These are phyloP conservation scores for Sclerotinia nivalis DNA, from an alignment of 2,329 filamentous ascomycete species.

Conservation along the genomic window DNA sequence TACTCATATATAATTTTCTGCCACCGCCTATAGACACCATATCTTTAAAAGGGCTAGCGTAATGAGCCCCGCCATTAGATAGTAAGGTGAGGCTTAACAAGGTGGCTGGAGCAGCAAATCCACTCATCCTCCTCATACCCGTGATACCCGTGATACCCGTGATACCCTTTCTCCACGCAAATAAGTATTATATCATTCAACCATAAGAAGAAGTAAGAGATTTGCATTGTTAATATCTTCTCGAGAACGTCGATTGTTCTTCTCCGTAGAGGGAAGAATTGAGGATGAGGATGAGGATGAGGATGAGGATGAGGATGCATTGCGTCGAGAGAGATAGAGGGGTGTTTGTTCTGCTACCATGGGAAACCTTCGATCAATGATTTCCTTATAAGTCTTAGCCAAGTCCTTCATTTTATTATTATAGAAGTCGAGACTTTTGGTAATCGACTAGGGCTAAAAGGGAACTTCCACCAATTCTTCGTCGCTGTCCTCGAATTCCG, in stretches of 20 bases:
- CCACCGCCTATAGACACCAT: background rate
- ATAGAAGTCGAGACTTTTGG: background rate
- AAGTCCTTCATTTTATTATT: constrained; percentile 3
- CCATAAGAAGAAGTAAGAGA: constrained; percentile 12
- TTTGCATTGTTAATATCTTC: constrained; percentile 8
- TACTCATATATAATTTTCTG: background rate
- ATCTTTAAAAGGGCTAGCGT: background rate
- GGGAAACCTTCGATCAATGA: constrained; percentile 2
- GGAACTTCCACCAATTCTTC: background rate
- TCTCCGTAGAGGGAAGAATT: background rate
- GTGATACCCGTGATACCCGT: background rate
- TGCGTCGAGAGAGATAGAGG: background rate
- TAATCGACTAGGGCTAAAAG: background rate
- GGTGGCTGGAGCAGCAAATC: background rate
- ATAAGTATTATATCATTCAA: background rate
- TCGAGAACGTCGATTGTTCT: background rate
- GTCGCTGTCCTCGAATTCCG: constrained; percentile 13
- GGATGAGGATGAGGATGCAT: background rate
- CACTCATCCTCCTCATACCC: too few species aligned
- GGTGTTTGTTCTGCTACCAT: background rate
- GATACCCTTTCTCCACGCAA: background rate
- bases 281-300: background rate
- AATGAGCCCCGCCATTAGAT: background rate
- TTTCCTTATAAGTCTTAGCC: constrained; percentile 1
- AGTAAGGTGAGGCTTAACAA: background rate